Base-by-base conservation (phyloP, 345 rosid genomes). In the Clarkia xantiana region DNA sequence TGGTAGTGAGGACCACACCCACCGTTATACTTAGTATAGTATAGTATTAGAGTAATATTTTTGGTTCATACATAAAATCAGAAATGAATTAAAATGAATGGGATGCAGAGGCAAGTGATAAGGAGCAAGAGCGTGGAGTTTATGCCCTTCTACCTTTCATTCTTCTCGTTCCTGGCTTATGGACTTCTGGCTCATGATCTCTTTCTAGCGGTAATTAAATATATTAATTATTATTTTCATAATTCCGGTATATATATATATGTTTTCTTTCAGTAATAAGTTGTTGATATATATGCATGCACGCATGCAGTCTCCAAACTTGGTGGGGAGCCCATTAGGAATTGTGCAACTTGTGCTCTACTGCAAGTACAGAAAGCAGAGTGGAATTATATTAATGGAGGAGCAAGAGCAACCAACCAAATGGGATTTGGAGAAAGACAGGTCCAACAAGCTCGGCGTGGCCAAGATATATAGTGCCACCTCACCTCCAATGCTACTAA, bases 141-240 rank as follows among this genome's bases (percentile, higher is more conserved):
- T 81, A 90, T 90, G 95, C 94, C 97, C 0, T 89, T 89, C 70
- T 71, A 78, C 65, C 57, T 85, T 57, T 86, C 96, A 36, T 66
- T 90, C 55, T 83, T 77, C 79, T 73, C 97, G 36, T 81, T 86
- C 65, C 46, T 83, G 75, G 73, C 77, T 4, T 81, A 79, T 63
- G 94, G 95, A 46, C 71, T 86, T 42, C 64, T 86, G 14, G 67
- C 88, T 62, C 78, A 66, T 51, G 97, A 90, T 64, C 76, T 81
- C 56, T 69, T 90, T 56, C 71, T 86, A 12, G 83, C 93, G 77
- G 96, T 90, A 53, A 4, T 78, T 68, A 42, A 13, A 29, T 52
- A 4, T 16, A 42, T n/a, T 9, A 4, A 14, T 47, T 57, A 14
- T 6, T 39, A 19, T 47, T 36, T 18, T 44, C 40, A 19, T 14